Percentiles rank a stretch among this genome's conserved stretches.
Evolutionary conservation across 148 eudicot species (phyloP).

Genomic region (Rheum nobile): DNA sequence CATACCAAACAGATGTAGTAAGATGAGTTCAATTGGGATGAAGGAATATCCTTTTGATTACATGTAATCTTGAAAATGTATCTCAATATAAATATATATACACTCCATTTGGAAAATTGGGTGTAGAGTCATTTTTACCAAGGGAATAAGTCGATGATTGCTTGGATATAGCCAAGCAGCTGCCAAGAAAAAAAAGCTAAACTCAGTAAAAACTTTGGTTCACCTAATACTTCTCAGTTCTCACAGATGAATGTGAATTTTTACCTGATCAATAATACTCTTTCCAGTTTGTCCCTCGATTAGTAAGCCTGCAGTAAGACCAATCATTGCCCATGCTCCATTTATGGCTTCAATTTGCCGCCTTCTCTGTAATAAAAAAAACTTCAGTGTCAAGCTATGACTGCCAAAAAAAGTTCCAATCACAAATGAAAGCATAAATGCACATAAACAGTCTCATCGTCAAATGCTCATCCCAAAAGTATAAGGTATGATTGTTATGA

Average conservation of each 20-base stretch:
- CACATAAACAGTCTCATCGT: background rate
- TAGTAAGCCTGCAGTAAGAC: slow-evolving; percentile 77
- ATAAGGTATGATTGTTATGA: background rate
- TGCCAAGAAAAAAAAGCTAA: slow-evolving; percentile 14
- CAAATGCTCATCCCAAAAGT: background rate
- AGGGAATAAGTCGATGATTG: slow-evolving; percentile 34
- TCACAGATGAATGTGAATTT: background rate
- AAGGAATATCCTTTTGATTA: background rate
- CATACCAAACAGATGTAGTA: background rate
- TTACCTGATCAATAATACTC: slow-evolving; percentile 66
- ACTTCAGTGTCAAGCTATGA: background rate
- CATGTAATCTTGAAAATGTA: background rate
- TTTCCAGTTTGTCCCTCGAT: slow-evolving; percentile 84
- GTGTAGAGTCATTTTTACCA: slow-evolving; percentile 15
- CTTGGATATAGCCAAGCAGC: slow-evolving; percentile 62
- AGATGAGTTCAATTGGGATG: background rate
- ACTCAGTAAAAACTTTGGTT: background rate
- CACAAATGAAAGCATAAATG: background rate
- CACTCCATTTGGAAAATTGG: background rate
- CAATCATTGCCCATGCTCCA: slow-evolving; percentile 99
- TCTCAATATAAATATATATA: background rate
- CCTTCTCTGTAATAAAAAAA: slow-evolving; percentile 30
- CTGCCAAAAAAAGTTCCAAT: background rate
- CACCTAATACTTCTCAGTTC: background rate
- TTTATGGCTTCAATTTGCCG: slow-evolving; percentile 84